Percentiles rank a stretch among this genome's conserved stretches.
These are phyloP conservation scores for Populus trichocarpa DNA, from an alignment of 441 rosid genomes.

Conservation along the genomic window DNA sequence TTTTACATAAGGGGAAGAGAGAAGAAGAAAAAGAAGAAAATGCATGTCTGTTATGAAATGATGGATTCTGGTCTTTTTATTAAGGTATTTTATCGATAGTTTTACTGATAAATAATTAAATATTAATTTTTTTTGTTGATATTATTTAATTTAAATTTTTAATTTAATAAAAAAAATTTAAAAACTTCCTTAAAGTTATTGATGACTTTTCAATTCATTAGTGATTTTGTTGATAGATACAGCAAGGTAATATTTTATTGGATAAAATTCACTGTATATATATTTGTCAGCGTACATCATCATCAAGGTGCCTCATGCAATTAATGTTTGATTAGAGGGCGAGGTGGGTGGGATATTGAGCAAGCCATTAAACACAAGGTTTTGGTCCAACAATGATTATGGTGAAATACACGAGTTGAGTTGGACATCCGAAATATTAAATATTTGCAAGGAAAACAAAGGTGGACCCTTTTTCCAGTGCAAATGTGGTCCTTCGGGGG, in stretches of 20 bases:
- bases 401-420: neutral
- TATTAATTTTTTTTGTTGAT: too few relatives aligned
- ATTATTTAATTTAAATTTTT: too few relatives aligned
- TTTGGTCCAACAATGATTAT: neutral
- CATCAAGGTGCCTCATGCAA: neutral
- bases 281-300: neutral
- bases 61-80: too few relatives aligned
- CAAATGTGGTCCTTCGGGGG: conserved; percentile 13
- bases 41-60: too few relatives aligned
- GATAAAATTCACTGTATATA: too few relatives aligned
- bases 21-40: too few relatives aligned
- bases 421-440: neutral
- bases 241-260: rapidly evolving
- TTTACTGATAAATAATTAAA: too few relatives aligned
- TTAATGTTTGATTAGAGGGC: neutral
- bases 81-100: rapidly evolving
- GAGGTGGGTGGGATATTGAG: neutral
- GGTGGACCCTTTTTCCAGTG: conserved; percentile 12
- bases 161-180: too few relatives aligned
- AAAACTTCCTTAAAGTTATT: rapidly evolving
- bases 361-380: neutral
- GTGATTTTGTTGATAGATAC: too few relatives aligned
- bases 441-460: neutral
- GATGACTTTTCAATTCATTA: too few relatives aligned
- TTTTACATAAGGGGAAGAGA: too few relatives aligned